These are phyloP conservation scores for Pleurotus pulmonarius DNA, from an alignment of 768 basidiomycete species.

Conservation along the genomic window DNA sequence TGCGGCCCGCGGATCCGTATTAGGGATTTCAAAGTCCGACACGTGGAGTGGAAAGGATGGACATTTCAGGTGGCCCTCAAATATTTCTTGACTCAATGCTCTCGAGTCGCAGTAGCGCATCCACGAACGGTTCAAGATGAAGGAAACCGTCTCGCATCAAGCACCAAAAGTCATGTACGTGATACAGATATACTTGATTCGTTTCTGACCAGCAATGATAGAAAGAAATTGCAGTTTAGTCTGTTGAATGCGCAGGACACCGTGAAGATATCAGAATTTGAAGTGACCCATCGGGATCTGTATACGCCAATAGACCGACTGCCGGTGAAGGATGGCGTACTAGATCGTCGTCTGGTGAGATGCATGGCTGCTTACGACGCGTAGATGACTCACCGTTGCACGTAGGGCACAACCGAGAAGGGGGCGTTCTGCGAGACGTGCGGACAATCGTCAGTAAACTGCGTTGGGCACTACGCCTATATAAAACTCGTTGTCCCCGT, in stretches of 20 bases:
- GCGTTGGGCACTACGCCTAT: slow-evolving; percentile 98
- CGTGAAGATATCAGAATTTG: slow-evolving; percentile 93
- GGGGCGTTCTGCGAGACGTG: slow-evolving; percentile 92
- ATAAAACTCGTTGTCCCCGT: slow-evolving; percentile 96
- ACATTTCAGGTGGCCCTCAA: too few relatives aligned
- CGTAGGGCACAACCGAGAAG: slow-evolving; percentile 93
- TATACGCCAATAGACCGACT: slow-evolving; percentile 81
- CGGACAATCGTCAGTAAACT: slow-evolving; percentile 85
- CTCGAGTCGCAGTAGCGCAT: neutral
- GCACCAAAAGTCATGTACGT: slow-evolving; percentile 80
- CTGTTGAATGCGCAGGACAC: slow-evolving; percentile 92
- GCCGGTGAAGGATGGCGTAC: slow-evolving; percentile 88
- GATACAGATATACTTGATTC: slow-evolving; percentile 2
- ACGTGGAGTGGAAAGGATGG: too few relatives aligned
- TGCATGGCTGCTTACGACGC: neutral
- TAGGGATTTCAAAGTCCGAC: too few relatives aligned
- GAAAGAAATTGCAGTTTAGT: slow-evolving; percentile 96
- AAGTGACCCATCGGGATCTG: slow-evolving; percentile 89
- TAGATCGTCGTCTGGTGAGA: slow-evolving; percentile 85
- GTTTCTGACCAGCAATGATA: slow-evolving; percentile 25
- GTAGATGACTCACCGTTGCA: neutral
- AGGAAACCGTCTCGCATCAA: slow-evolving; percentile 76
- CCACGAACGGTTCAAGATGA: slow-evolving; percentile 42
- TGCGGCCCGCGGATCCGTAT: too few relatives aligned
- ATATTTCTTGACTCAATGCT: too few relatives aligned